Evolutionary conservation across 164 flowering plant species (phyloP).

Genomic region (Hamamelis virginiana): DNA sequence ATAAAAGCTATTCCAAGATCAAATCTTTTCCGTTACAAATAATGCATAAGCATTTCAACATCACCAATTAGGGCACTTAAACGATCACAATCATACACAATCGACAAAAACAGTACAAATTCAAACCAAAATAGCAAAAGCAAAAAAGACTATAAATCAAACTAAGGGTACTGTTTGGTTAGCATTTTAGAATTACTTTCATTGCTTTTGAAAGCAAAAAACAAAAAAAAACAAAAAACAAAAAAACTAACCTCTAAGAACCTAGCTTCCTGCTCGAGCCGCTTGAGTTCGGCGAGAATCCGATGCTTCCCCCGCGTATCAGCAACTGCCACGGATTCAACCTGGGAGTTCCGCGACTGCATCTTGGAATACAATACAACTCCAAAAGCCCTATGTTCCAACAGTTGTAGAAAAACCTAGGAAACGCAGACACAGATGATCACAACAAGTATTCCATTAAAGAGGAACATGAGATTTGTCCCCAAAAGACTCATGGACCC

Average conservation of each 20-base stretch:
- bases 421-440: background rate
- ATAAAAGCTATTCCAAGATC: background rate
- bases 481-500: background rate
- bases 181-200: background rate
- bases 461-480: background rate
- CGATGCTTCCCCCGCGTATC: slow-evolving; percentile 52
- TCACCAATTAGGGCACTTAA: no score
- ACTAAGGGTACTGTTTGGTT: no score
- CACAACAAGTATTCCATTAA: background rate
- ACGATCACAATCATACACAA: background rate
- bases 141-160: background rate
- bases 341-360: background rate
- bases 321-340: slow-evolving; percentile 5
- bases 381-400: background rate
- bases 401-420: background rate
- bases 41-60: background rate
- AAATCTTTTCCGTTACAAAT: background rate
- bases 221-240: background rate
- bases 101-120: background rate
- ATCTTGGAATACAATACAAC: background rate
- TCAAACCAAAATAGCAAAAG: background rate
- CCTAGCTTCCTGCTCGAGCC: slow-evolving; percentile 45
- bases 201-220: background rate
- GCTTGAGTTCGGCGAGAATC: slow-evolving; percentile 48
- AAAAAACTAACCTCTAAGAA: slow-evolving; percentile 36